These are phyloP conservation scores for Candida jianshihensis DNA, from an alignment of 805 yeast species.

Conservation along the genomic window DNA sequence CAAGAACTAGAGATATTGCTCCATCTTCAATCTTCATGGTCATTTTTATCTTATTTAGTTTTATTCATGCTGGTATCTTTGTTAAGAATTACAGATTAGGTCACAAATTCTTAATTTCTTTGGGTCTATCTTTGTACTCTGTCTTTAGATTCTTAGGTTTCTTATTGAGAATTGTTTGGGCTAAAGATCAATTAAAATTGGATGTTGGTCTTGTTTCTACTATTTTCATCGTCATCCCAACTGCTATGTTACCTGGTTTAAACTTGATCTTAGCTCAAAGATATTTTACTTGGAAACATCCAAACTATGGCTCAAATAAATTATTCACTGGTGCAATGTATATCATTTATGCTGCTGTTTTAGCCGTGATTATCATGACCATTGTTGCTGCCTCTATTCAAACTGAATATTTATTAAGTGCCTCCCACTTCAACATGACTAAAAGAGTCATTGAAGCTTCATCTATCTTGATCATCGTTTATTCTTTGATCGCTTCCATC, in stretches of 20 bases:
- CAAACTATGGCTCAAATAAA: slow-evolving; percentile 51
- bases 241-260: slow-evolving; percentile 48
- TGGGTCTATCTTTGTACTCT: slow-evolving; percentile 50
- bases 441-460: slow-evolving; percentile 49
- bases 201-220: slow-evolving; percentile 49
- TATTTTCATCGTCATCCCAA: slow-evolving; percentile 52
- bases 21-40: slow-evolving; percentile 55
- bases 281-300: slow-evolving; percentile 73
- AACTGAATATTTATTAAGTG: slow-evolving; percentile 45
- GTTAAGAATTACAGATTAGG: slow-evolving; percentile 42
- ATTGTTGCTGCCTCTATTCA: slow-evolving; percentile 58
- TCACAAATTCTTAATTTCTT: slow-evolving; percentile 50
- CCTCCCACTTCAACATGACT: slow-evolving; percentile 40
- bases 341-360: slow-evolving; percentile 44
- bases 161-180: slow-evolving; percentile 54
- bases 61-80: slow-evolving; percentile 41
- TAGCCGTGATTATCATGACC: slow-evolving; percentile 56
- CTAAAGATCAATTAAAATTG: slow-evolving; percentile 36
- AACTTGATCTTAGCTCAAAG: slow-evolving; percentile 66
- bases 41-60: slow-evolving; percentile 39
- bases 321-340: slow-evolving; percentile 44
- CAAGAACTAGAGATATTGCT: slow-evolving; percentile 42
- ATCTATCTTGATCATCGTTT: slow-evolving; percentile 38
- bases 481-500: slow-evolving; percentile 47
- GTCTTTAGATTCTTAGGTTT: slow-evolving; percentile 52